Base-by-base conservation (phyloP, 2,329 filamentous ascomycete species). In the Hypoxylon sp. region DNA sequence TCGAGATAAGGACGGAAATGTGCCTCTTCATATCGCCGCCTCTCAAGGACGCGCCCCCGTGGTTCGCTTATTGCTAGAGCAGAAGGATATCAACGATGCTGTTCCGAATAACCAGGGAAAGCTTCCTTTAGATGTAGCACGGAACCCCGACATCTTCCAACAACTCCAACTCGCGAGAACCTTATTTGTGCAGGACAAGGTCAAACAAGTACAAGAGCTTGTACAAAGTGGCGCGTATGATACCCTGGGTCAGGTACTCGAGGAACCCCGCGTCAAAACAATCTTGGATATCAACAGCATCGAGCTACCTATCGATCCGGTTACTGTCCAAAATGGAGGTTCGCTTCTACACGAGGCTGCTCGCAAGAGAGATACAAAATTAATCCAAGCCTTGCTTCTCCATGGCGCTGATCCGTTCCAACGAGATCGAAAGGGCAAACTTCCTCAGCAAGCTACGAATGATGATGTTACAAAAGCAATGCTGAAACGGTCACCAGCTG, bases 351-450 rank as follows among this genome's bases (percentile, higher is more conserved):
- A 99, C 68, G 93, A 99, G 70, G 94, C 93, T 0, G 92, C 94
- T 5, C 85, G 91, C 62, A 91, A 88, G 69, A 91, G 84, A 73
- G 92, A 99, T 66, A 86, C 86, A 16, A 88, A 89, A 63, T 81
- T 99, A 15, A 96, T 96, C 51, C 90, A 97, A 68, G 82, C 96
- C 12, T 79, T 99, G 8, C 78, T 99, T 26, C 84, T 97, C 42
- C 95, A 97, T 67, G 94, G 94, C 7, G 94, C 93, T 7, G 94
- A 99, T 71, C 94, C 94, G 0, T 99, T 99, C 74, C 87, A 91
- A 47, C 86, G 94, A 53, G 94, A 99, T 72, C 89, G 91, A 63
- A 96, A 91, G 74, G 94, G 94, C 37, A 97, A 96, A 72, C 80
- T 99, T 21, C 91, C 94, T 2, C 94, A 99, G 68, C 93, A 97